Percentiles rank a stretch among this genome's conserved stretches.
Evolutionary conservation across 2,329 filamentous ascomycete species (phyloP).

Genomic region (Myriosclerotinia curreyana): DNA sequence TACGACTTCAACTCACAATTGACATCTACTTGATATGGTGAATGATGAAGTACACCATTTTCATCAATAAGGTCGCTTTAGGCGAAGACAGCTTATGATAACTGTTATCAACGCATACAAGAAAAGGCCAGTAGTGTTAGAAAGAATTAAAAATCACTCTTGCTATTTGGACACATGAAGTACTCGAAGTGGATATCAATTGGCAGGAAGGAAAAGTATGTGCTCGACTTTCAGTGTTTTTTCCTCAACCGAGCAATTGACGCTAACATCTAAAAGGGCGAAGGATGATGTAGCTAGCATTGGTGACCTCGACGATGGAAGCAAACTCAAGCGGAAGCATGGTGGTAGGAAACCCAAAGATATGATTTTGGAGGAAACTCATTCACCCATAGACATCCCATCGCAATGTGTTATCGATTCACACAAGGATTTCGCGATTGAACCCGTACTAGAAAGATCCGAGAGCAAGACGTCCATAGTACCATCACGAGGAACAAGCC

Average conservation of each 20-base stretch:
- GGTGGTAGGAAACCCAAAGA: neutral
- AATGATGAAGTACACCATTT: slow-evolving; percentile 13
- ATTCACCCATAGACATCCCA: neutral
- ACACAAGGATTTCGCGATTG: neutral
- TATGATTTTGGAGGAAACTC: neutral
- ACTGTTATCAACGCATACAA: neutral
- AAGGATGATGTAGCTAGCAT: slow-evolving; percentile 1
- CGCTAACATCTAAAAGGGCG: slow-evolving; percentile 7
- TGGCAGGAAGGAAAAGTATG: slow-evolving; percentile 17
- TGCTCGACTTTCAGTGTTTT: neutral
- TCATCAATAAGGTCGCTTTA: slow-evolving; percentile 5
- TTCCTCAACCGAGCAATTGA: neutral
- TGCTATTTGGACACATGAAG: slow-evolving; percentile 6
- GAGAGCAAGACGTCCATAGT: neutral
- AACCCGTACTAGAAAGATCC: neutral
- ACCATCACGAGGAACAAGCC: neutral
- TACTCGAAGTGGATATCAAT: slow-evolving; percentile 14
- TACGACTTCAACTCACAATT: neutral
- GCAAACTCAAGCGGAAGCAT: neutral
- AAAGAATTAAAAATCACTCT: neutral
- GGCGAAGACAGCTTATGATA: slow-evolving; percentile 9
- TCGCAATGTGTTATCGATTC: neutral
- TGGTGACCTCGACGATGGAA: neutral
- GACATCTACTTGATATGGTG: neutral
- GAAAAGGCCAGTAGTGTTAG: neutral